Base-by-base conservation (phyloP, 2,329 filamentous ascomycete genomes). In the Spiromastix sp. region DNA sequence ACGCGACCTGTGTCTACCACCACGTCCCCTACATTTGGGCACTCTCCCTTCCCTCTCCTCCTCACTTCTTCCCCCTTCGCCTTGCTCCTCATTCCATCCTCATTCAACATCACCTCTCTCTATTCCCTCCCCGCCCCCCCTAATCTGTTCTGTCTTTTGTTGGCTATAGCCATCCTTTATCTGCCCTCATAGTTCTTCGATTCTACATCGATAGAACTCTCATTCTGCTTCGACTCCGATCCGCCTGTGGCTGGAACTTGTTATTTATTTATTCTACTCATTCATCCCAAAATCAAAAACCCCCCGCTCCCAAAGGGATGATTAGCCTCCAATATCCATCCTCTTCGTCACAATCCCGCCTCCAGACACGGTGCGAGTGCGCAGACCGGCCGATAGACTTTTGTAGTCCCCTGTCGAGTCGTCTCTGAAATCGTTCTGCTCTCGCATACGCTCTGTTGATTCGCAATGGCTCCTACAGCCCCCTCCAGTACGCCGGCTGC, bases 401-500 rank as follows among this genome's bases (percentile, higher is more conserved):
- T 45, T 25, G 16, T 35, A 32, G 21, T 42, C 46, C 44, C 38
- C 47, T 48, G 43, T 43, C 48, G 39, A 42, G 37, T 42, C 44
- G 36, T 43, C 37, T 21, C 39, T 40, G 34, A 41, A 36, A 41
- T 38, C 37, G 27, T 42, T 37, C 31, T n/a, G 22, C 22, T 28
- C 4, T 11, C 22, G 18, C 15, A 20, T 22, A 39, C 40, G 32
- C 30, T 43, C 35, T 39, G 37, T 42, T 47, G 48, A 54, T 16
- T 13, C 13, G n/a, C n/a, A 39, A 63, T 63, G 60, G 59, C 61
- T 52, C 57, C 61, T 32, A 53, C 51, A 43, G 50, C 81, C 55
- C 63, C 75, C 50, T 72, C 75, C 55, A 74, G 79, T 55, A 73
- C 81, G 57, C 74, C 75, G 51, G 72, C 80, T 54, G 78, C 83